These are phyloP conservation scores for Lepiota subincarnata DNA, from an alignment of 768 basidiomycete genomes.

Conservation along the genomic window DNA sequence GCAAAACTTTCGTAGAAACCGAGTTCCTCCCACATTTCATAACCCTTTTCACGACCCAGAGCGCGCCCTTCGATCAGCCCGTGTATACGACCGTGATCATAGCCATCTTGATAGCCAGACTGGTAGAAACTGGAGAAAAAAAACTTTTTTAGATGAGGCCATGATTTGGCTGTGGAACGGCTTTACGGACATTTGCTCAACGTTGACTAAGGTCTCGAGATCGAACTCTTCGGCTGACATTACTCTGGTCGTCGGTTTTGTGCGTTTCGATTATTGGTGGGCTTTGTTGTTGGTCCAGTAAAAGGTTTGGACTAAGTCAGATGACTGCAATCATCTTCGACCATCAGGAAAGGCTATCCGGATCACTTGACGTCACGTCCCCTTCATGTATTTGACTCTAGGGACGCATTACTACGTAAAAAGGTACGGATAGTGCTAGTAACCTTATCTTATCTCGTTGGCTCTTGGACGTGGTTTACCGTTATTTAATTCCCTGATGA, in stretches of 20 bases:
- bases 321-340: too few relatives aligned
- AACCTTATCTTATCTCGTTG: too few relatives aligned
- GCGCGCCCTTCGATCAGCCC: conserved; percentile 89
- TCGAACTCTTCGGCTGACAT: not conserved
- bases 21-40: conserved; percentile 96
- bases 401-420: too few relatives aligned
- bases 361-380: too few relatives aligned
- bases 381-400: too few relatives aligned
- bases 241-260: not conserved
- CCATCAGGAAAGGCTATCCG: too few relatives aligned
- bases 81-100: conserved; percentile 82
- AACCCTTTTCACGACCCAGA: conserved; percentile 85
- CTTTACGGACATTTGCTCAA: not conserved
- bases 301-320: too few relatives aligned
- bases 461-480: too few relatives aligned
- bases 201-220: not conserved
- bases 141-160: too few relatives aligned
- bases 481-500: too few relatives aligned
- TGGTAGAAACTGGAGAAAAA: conserved; percentile 65
- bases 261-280: not conserved
- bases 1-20: conserved; percentile 92
- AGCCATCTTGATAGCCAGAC: conserved; percentile 71
- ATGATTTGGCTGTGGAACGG: too few relatives aligned
- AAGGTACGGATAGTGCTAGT: too few relatives aligned
- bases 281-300: not conserved